Base-by-base conservation (phyloP, 2,329 filamentous ascomycete species). In the Sporothrix luriei region DNA sequence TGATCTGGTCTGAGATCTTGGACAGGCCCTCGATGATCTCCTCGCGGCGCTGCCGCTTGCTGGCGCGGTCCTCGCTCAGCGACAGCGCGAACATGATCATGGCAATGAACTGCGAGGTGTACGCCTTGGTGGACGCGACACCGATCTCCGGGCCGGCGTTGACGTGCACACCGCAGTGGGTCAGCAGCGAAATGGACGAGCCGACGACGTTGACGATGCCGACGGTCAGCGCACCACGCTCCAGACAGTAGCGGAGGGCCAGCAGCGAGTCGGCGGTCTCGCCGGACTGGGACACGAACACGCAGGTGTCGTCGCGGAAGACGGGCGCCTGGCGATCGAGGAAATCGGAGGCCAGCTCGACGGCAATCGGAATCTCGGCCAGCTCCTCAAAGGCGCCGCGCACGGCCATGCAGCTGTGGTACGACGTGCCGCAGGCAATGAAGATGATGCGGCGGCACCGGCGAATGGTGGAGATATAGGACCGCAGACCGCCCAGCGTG, bases 71-170 rank as follows among this genome's bases (percentile, higher is more conserved):
- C 83, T 99, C 95, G 77, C 92, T 95, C 70, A 99, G 88, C 40
- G 94, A 97, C 73, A 99, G 85, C 7, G 95, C 95, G 77, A 99
- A 98, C 95, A 99, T 99, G 83, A 98, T 91, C 93, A 99, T 97
- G 80, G 95, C 97, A 78, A 99, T 93, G 81, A 98, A 99, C 80
- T 99, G 95, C 61, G 95, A 98, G 16, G 95, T 99, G 84, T 99
- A 99, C 51, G 95, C 95, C 87, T 99, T 99, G 81, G 95, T 99
- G 61, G 94, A 98, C 71, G 95, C 95, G 74, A 99, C 95, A 89
- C 95, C 95, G 73, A 99, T 98, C 82, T 99, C 95, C 68, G 95
- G 95, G 70, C 95, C 95, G 75, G 95, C 95, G 82, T 99, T 99
- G 85, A 99, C 94, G 85, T 99, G 95, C 69, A 99, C 95, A 93